Evolutionary conservation across 306 rosid species (phyloP), one percentile per base, ranked within the genome.

Genomic region (Medicago ruthenica): DNA sequence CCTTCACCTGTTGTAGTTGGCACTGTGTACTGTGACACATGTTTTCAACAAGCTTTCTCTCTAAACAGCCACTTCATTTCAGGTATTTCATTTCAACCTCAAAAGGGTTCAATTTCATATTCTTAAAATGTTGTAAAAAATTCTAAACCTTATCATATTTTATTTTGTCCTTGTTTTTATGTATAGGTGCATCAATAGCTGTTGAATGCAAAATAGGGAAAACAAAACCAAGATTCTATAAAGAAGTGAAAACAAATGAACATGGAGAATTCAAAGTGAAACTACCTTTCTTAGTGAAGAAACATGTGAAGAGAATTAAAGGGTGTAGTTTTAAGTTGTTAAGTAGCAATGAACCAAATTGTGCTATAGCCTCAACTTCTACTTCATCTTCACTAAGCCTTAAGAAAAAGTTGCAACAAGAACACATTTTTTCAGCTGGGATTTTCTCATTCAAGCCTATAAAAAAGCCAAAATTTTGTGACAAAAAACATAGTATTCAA

Each of bases 21-120:
- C 76, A 83, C 80, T 74, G 93, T 95, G 75, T 86, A 78, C 75
- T 95, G 99, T 63, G 97, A 95, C 80, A 86, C 97, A 24, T 95
- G 99, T 68, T 90, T 60, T 68, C 92, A 85, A 58, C 69, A 83
- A 0, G 76, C 69, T 61, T 82, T 86, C 78, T 80, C 91, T 21
- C 79, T 47, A 36, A 31, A 63, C 73, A 81, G 86, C 84, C 91
- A 86, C 76, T 87, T 88, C 91, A 91, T 93, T 69, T 76, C 96
- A 86, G 97, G 97, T 93, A 58, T 5, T 8, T 21, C 39, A 58
- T 61, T 31, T 70, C 63, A 22, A 40, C 47, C 18, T 7, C 60
- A 34, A 40, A 60, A 20, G 34, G 10, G 27, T 64, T 44, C 78
- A 63, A 16, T 51, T 51, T 73, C 45, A 24, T 5, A 10, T 57